These are phyloP conservation scores for Russula emetica DNA, from an alignment of 768 basidiomycete species.

Conservation along the genomic window DNA sequence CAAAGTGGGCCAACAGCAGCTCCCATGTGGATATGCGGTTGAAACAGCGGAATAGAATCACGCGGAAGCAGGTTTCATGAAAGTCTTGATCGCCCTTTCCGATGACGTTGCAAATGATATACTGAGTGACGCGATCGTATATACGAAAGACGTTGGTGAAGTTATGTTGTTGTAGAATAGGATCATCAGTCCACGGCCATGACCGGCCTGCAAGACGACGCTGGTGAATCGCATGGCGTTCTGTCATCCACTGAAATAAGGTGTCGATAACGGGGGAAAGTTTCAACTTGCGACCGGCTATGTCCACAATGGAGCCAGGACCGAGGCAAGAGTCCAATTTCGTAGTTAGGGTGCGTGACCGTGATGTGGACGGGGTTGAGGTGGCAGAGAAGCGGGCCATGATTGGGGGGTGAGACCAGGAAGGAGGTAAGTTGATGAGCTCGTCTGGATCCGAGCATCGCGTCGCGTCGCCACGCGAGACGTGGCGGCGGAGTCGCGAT, in stretches of 20 bases:
- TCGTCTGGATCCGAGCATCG: conserved; percentile 23
- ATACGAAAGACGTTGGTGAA: conserved; percentile 79
- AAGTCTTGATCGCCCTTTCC: conserved; percentile 58
- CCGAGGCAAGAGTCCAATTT: conserved; percentile 16
- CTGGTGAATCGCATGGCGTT: conserved; percentile 34
- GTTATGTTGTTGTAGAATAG: conserved; percentile 48
- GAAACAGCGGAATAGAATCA: conserved; percentile 67
- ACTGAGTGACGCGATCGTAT: conserved; percentile 67
- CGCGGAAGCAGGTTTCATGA: conserved; percentile 64
- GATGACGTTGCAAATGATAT: conserved; percentile 62
- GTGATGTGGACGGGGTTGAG: conserved; percentile 24
- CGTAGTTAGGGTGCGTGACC: conserved; percentile 13
- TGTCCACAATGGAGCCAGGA: conserved; percentile 25
- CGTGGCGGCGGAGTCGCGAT: conserved; percentile 21
- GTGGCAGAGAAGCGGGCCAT: conserved; percentile 26
- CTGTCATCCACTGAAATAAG: conserved; percentile 34
- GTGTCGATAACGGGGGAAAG: conserved; percentile 33
- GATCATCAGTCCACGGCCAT: conserved; percentile 59
- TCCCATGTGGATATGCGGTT: conserved; percentile 73
- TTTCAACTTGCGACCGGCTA: conserved; percentile 30
- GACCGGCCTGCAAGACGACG: conserved; percentile 32
- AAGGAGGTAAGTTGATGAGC: conserved; percentile 19
- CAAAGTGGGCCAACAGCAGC: conserved; percentile 47
- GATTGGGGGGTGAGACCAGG: conserved; percentile 12
- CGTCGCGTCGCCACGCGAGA: conserved; percentile 17